phyloP scores from a whole-genome alignment of 108 stramenopile species.

The Fistulifera solaris region DNA sequence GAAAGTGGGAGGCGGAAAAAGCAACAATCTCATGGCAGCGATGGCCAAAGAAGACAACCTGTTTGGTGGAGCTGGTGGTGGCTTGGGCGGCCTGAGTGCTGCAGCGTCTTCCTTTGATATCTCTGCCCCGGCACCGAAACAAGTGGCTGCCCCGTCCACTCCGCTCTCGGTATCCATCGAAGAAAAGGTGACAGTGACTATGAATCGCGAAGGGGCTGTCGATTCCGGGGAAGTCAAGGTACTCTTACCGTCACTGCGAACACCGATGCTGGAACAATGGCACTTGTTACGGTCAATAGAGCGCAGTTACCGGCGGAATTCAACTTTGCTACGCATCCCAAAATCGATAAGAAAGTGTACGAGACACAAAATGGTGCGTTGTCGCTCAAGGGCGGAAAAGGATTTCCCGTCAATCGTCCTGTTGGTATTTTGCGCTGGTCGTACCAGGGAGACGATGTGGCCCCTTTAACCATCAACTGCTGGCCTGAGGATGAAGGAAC shows the following conservation, averaged over 20 bases:
- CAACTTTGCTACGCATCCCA: slow-evolving; percentile 95
- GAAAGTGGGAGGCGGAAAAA: slow-evolving; percentile 35
- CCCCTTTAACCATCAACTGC: slow-evolving; percentile 95
- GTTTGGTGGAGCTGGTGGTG: slow-evolving; percentile 27
- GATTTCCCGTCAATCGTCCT: slow-evolving; percentile 86
- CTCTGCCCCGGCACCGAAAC: slow-evolving; percentile 33
- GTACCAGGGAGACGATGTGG: slow-evolving; percentile 75
- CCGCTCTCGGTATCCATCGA: slow-evolving; percentile 84
- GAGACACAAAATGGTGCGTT: slow-evolving; percentile 74
- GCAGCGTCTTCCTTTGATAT: slow-evolving; percentile 36
- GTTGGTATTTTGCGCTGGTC: slow-evolving; percentile 95
- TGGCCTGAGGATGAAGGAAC: slow-evolving; percentile 96
- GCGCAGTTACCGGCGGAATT: slow-evolving; percentile 52
- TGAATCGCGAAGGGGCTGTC: slow-evolving; percentile 92
- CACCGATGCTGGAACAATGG: slow-evolving; percentile 82
- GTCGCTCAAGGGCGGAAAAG: slow-evolving; percentile 89
- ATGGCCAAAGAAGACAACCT: slow-evolving; percentile 96
- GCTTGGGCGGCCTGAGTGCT: slow-evolving; percentile 33
- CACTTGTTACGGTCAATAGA: slow-evolving; percentile 81
- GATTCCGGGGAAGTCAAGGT: slow-evolving; percentile 91
- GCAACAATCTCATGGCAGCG: slow-evolving; percentile 84
- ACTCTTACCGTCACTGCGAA: slow-evolving; percentile 94
- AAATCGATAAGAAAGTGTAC: slow-evolving; percentile 90
- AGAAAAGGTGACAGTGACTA: slow-evolving; percentile 82
- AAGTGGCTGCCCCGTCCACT: slow-evolving; percentile 65